Percentiles rank a stretch among this genome's conserved stretches.
phyloP scores from a whole-genome alignment of 2,329 filamentous ascomycete genomes.

The Trichothecium roseum region DNA sequence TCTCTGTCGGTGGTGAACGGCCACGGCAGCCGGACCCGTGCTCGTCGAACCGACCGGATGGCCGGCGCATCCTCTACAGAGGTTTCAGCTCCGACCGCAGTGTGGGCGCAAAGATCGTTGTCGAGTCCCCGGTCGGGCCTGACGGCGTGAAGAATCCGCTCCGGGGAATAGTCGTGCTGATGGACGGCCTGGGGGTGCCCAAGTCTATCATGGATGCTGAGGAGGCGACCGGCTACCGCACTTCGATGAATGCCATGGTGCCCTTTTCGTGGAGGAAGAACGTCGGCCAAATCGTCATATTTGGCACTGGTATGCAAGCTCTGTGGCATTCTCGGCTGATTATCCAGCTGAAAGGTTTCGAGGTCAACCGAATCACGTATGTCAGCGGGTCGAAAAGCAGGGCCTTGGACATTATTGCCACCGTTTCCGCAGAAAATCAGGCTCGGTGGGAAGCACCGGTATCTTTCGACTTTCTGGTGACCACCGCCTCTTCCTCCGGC shows the following conservation, averaged over 20 bases:
- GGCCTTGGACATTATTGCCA: conserved; percentile 11
- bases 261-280: conserved; percentile 34
- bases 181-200: too few relatives aligned
- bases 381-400: conserved; percentile 19
- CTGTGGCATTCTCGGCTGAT: conserved; percentile 61
- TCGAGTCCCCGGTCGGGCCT: too few relatives aligned
- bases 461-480: conserved; percentile 3
- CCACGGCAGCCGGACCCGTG: conserved; percentile 11
- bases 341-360: conserved; percentile 32
- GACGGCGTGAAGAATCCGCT: too few relatives aligned
- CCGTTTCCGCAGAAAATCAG: conserved; percentile 6
- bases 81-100: conserved; percentile 10
- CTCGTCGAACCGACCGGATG: conserved; percentile 11
- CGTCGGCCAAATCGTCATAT: conserved; percentile 11
- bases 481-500: too few relatives aligned
- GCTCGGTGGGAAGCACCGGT: conserved; percentile 4
- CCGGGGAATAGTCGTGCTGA: too few relatives aligned
- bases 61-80: conserved; percentile 13
- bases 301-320: conserved; percentile 12
- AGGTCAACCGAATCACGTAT: conserved; percentile 16
- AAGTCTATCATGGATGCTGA: conserved; percentile 56
- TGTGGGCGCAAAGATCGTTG: conserved; percentile 15
- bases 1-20: too few relatives aligned
- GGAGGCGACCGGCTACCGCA: conserved; percentile 60
- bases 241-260: conserved; percentile 52